Conservation (phyloP, 23 red algal genomes). For the Rhodosorus marinus region DNA sequence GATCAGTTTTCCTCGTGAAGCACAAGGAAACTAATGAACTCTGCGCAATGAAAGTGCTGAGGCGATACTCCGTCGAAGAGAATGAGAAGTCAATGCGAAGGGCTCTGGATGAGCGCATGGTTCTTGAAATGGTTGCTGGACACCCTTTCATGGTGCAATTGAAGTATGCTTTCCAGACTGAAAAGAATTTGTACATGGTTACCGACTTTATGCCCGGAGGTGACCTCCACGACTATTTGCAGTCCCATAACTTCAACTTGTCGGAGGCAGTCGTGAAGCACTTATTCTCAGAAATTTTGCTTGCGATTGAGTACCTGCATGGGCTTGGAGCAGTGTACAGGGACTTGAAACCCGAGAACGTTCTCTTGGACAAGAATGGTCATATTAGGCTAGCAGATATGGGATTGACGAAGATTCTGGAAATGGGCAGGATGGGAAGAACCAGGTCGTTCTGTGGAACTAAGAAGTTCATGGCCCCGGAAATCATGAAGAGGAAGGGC, state of each 20-base stretch:
- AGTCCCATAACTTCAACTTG: neutral
- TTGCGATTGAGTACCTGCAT: conserved; percentile 71
- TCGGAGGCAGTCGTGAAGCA: conserved; percentile 19
- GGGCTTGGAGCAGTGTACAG: conserved; percentile 49
- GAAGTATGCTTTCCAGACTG: conserved; percentile 64
- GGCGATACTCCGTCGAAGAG: conserved; percentile 1
- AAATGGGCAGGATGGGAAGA: neutral
- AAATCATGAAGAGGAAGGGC: conserved; percentile 33
- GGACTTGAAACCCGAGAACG: conserved; percentile 88
- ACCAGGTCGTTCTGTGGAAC: conserved; percentile 19
- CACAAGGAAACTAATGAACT: conserved; percentile 31
- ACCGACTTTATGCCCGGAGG: conserved; percentile 55
- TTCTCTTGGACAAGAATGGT: conserved; percentile 48
- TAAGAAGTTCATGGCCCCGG: conserved; percentile 85
- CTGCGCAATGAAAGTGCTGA: conserved; percentile 43
- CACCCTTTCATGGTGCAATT: conserved; percentile 70
- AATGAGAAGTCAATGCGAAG: neutral
- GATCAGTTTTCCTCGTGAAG: conserved; percentile 47
- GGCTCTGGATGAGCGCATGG: conserved; percentile 41
- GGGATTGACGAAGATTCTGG: conserved; percentile 47
- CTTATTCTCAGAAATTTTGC: conserved; percentile 54
- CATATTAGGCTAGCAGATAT: conserved; percentile 71
- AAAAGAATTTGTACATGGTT: conserved; percentile 42
- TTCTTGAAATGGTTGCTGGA: conserved; percentile 14
- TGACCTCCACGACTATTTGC: conserved; percentile 38